Conservation (phyloP, 768 basidiomycete species). For the Psilocybe subaeruginosa region DNA sequence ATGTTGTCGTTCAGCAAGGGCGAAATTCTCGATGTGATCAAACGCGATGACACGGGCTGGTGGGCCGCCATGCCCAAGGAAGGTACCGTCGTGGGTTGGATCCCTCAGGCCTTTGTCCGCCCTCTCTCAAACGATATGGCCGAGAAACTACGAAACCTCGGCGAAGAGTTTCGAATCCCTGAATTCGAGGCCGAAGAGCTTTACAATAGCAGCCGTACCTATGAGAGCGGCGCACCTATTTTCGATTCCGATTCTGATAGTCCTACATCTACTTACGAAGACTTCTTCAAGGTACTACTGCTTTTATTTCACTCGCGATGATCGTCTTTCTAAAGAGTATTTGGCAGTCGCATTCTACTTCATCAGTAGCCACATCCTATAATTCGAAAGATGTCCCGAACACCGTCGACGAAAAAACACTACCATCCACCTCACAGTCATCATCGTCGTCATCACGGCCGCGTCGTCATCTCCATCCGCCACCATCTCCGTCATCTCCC, state of each 20-base stretch:
- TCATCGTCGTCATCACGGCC: slow-evolving; percentile 9
- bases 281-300: slow-evolving; percentile 13
- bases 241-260: slow-evolving; percentile 18
- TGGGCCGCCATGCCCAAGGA: slow-evolving; percentile 71
- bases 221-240: slow-evolving; percentile 28
- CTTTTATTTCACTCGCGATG: neutral
- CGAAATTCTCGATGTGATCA: slow-evolving; percentile 70
- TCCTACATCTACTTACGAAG: slow-evolving; percentile 14
- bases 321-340: neutral
- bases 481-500: slow-evolving; percentile 41
- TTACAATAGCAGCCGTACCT: slow-evolving; percentile 41
- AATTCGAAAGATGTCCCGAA: slow-evolving; percentile 9
- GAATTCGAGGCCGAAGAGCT: slow-evolving; percentile 52
- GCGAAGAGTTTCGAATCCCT: slow-evolving; percentile 46
- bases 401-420: slow-evolving; percentile 2
- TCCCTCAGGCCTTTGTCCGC: slow-evolving; percentile 72
- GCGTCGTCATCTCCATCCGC: slow-evolving; percentile 29
- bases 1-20: slow-evolving; percentile 66
- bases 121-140: slow-evolving; percentile 54
- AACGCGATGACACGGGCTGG: slow-evolving; percentile 76
- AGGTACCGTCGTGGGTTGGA: slow-evolving; percentile 70
- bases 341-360: slow-evolving; percentile 6
- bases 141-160: slow-evolving; percentile 45
- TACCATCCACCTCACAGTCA: slow-evolving; percentile 2
- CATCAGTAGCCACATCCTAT: slow-evolving; percentile 8